phyloP scores from a whole-genome alignment of 768 basidiomycete species.

The Leccinum pellstonianum region DNA sequence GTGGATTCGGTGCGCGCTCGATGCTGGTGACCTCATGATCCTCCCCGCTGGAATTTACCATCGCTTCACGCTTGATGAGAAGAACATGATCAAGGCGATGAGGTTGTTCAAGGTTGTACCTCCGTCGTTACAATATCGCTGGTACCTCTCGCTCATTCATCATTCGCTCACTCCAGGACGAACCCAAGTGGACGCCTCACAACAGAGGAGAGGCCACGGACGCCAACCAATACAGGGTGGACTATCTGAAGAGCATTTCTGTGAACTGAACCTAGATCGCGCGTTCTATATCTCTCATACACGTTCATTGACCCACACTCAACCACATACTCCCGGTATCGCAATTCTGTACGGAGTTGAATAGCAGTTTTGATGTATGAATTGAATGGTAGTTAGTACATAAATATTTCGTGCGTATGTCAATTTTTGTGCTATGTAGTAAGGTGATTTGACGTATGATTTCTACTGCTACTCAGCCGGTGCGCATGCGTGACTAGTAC shows the following conservation, averaged over 20 bases:
- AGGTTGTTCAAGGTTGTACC: slow-evolving; percentile 76
- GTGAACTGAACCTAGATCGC: slow-evolving; percentile 28
- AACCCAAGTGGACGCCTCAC: slow-evolving; percentile 87
- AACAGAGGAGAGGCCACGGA: slow-evolving; percentile 66
- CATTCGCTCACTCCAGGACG: slow-evolving; percentile 57
- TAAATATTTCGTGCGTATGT: too few species aligned
- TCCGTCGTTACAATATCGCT: background rate
- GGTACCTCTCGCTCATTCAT: background rate
- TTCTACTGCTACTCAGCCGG: too few species aligned
- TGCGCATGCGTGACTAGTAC: too few species aligned
- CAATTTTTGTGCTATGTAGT: too few species aligned
- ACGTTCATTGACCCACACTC: background rate
- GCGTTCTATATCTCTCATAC: background rate
- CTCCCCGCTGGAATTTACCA: slow-evolving; percentile 93
- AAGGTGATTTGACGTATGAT: too few species aligned
- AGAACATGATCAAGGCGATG: slow-evolving; percentile 70
- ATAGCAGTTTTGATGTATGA: background rate
- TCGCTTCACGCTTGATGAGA: slow-evolving; percentile 88
- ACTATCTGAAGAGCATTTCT: slow-evolving; percentile 55
- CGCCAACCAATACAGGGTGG: slow-evolving; percentile 55
- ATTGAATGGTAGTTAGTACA: too few species aligned
- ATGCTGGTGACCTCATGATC: slow-evolving; percentile 80
- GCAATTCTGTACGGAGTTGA: background rate
- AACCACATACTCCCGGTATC: background rate
- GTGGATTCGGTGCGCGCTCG: slow-evolving; percentile 82